Base-by-base conservation (phyloP, 2,329 filamentous ascomycete species). In the Pestalotiopsis sp. region DNA sequence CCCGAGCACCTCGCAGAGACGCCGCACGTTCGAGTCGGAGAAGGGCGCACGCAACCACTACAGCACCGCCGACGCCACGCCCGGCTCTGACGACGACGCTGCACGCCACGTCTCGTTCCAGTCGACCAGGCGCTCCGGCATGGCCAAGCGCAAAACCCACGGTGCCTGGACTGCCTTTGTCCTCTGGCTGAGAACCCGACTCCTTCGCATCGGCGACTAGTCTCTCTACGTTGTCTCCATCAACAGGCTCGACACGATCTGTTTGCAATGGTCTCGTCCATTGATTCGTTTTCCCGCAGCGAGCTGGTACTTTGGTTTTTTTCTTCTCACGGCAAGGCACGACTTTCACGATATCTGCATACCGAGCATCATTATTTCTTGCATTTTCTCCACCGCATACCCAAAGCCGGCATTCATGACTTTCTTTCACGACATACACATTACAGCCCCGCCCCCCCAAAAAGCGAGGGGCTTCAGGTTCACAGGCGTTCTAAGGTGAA, bases 131-230 rank as follows among this genome's bases (percentile, higher is more conserved):
- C 81, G 86, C 68, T 80, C 79, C 69, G 84, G 80, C 73, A 82
- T 82, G 7, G 83, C 87, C 68, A 91, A 90, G 81, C 84, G 83
- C 72, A 89, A 86, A 80, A 91, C 89, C 1, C 87, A 87, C 70
- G 83, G 86, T 70, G 84, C 88, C 52, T 91, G 89, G 89, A 89
- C 86, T 7, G 85, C 84, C 25, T 90, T 91, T 73, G 82, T 91
- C 65, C 82, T 91, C 67, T 91, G 89, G 89, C 76, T 91, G 31
- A 83, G 89, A 69, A 91, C 89, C n/a, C 83, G 85, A 69, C 78
- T 88, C 39, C 78, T 88, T 61, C 80, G 83, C 6, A 76, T 84
- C 69, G 73, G 78, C 65, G 76, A 76, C 71, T 38, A 73, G 72
- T 52, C 61, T 4, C 2, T 62, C 25, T 66, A 14, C n/a, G 4